These are phyloP conservation scores for Colletotrichum lindemuthianum DNA, from an alignment of 2,329 filamentous ascomycete genomes.

Conservation along the genomic window DNA sequence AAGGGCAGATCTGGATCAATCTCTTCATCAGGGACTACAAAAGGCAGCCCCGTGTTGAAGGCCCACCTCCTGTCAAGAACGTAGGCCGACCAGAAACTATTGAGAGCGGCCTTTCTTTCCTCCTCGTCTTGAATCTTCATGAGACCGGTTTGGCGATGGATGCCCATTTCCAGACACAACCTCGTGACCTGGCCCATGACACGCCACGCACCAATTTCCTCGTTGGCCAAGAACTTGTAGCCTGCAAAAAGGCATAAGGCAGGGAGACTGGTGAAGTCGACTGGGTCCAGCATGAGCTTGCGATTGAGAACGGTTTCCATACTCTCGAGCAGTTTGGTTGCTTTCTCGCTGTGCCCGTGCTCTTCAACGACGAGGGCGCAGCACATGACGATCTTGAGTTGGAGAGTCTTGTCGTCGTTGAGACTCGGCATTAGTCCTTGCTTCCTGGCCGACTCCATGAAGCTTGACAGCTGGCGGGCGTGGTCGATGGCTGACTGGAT, in stretches of 20 bases:
- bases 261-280: constrained; percentile 58
- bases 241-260: constrained; percentile 64
- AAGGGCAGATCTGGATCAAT: constrained; percentile 83
- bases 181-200: constrained; percentile 85
- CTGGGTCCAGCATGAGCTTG: constrained; percentile 65
- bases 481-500: constrained; percentile 78
- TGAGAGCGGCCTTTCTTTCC: constrained; percentile 73
- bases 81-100: constrained; percentile 88
- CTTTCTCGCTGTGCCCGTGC: constrained; percentile 80
- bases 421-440: constrained; percentile 49
- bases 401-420: constrained; percentile 66
- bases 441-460: constrained; percentile 68
- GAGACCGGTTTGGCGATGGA: constrained; percentile 83
- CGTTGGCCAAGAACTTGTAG: constrained; percentile 86
- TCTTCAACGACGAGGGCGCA: constrained; percentile 81
- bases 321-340: constrained; percentile 77
- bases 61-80: constrained; percentile 88
- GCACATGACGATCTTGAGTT: constrained; percentile 86
- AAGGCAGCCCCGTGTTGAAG: constrained; percentile 89
- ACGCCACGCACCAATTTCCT: constrained; percentile 87
- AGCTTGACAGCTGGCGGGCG: constrained; percentile 74
- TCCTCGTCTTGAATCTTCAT: constrained; percentile 74
- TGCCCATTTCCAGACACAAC: constrained; percentile 81
- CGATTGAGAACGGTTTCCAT: constrained; percentile 78
- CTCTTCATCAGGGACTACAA: constrained; percentile 85